A percentile compares a stretch with the other conserved stretches of the same genome.
Conservation (phyloP, 2,329 filamentous ascomycete species). For the Fusarium newnesense region DNA sequence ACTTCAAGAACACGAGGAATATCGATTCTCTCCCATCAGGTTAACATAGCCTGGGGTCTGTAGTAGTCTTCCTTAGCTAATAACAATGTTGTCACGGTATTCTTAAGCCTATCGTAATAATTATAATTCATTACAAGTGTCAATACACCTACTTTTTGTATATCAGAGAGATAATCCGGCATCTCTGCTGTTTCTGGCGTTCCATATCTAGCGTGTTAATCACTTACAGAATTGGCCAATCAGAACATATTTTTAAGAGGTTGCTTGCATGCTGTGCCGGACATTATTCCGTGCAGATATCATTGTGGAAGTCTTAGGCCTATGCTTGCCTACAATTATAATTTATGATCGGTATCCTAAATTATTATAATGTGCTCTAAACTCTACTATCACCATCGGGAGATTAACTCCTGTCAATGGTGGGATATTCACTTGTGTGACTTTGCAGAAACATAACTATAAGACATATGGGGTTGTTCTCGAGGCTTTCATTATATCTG, state of each 20-base stretch:
- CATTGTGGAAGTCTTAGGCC: neutral
- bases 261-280: conserved; percentile 26
- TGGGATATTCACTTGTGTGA: neutral
- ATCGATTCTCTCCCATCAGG: neutral
- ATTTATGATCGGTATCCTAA: neutral
- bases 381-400: neutral
- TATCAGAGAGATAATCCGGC: neutral
- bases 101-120: neutral
- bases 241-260: conserved; percentile 29
- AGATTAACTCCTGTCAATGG: neutral
- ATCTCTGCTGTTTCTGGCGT: neutral
- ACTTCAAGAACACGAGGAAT: neutral
- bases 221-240: conserved; percentile 44
- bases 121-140: neutral
- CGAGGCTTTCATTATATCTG: neutral
- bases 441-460: neutral
- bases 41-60: neutral
- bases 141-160: neutral
- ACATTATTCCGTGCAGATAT: neutral
- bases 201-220: neutral
- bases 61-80: neutral
- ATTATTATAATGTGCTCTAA: neutral
- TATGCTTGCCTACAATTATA: neutral
- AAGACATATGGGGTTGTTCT: neutral
- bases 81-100: neutral